A percentile compares a stretch with the other conserved stretches of the same genome.
phyloP scores from a whole-genome alignment of 208 protist genomes.

The Trypanosoma melophagium region DNA sequence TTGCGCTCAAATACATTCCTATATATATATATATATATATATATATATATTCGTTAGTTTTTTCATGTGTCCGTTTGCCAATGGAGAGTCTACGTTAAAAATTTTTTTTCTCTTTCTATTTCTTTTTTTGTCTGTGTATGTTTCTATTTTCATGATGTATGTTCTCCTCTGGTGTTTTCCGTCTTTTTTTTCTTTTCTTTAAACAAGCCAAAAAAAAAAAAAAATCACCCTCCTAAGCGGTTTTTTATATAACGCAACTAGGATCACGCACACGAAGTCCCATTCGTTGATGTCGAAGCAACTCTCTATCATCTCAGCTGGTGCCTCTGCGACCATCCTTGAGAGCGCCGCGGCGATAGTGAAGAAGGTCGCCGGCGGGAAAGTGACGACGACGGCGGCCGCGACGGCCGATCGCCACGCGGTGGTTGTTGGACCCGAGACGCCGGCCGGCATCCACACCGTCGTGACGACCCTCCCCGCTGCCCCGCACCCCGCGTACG shows the following conservation, averaged over 20 bases:
- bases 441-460: constrained; percentile 61
- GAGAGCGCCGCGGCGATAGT: constrained; percentile 60
- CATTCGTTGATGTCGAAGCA: constrained; percentile 59
- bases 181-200: not conserved
- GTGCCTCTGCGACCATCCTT: constrained; percentile 61
- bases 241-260: constrained; percentile 1
- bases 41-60: constrained; percentile 2
- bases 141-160: no score
- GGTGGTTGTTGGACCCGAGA: constrained; percentile 63
- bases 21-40: constrained; percentile 25
- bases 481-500: constrained; percentile 36
- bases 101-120: constrained; percentile 2
- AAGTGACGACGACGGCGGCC: constrained; percentile 41
- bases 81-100: no score
- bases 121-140: not conserved
- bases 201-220: constrained; percentile 12
- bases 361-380: constrained; percentile 58
- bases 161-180: no score
- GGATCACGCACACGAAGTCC: not conserved
- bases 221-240: not conserved
- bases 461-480: constrained; percentile 43
- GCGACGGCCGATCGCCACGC: constrained; percentile 45
- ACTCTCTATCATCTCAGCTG: constrained; percentile 54
- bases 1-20: no score
- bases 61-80: not conserved